Base-by-base conservation (phyloP, 75 land plant species). In the Ceratopteris richardii region DNA sequence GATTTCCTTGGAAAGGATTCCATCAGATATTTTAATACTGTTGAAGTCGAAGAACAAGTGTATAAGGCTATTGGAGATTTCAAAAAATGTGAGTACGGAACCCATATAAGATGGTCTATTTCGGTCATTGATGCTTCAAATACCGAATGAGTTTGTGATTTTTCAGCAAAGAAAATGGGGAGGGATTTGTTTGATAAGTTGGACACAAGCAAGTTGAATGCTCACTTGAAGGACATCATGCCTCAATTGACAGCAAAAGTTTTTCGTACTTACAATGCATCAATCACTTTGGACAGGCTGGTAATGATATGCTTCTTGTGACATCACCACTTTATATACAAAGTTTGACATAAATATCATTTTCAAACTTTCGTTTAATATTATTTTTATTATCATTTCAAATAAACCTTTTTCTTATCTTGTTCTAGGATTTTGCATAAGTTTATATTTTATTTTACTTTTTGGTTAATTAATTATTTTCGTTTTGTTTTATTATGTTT, bases 1-100 rank as follows among this genome's bases (percentile, higher is more conserved):
- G 96, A 93, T 62, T 93, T 93, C 53, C 87, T 93, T 27, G 98
- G 98, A 68, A 93, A 93, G 74, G 98, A 93, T 79, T 93, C 98
- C 0, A 93, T 93, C 39, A 72, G 85, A 57, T 93, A 93, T 56
- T 72, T 75, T 50, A 93, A 93, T 26, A 76, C 74, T 9, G 96
- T 93, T 60, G 91, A 85, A 53, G 98, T 88, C 51, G 96, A 90
- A 46, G 72, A 75, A 54, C 73, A 69, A 56, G 98, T 93, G 9
- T 93, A 80, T 60, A 73, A 66, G 61, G 90, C 98, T 0, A 80
- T 93, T 20, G 82, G 70, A 16, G 71, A 83, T 7, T 93, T 93
- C 52, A 76, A 67, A 51, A 64, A 62, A 30, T 84, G 92, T 90
- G 26, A 47, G 62, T 41, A 23, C n/a, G n/a, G n/a, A n/a, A n/a